These are phyloP conservation scores for Eucalyptus tenuipes DNA, from an alignment of 345 rosid genomes.

Conservation along the genomic window DNA sequence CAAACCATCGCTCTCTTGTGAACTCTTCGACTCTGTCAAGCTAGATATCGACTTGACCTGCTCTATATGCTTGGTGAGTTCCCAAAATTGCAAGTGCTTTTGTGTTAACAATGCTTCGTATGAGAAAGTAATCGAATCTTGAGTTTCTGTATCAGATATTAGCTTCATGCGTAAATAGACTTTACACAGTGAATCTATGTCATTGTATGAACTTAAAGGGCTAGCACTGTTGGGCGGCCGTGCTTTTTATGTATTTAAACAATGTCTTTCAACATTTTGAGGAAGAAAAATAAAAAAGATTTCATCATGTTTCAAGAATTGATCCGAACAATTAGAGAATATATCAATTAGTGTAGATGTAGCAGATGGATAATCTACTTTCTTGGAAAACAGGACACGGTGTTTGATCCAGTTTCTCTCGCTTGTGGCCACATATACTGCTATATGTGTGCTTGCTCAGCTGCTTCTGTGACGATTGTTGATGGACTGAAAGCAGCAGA, in stretches of 20 bases:
- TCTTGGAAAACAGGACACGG: slow-evolving; percentile 52
- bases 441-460: slow-evolving; percentile 88
- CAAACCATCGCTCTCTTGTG: slow-evolving; percentile 69
- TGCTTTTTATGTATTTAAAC: neutral
- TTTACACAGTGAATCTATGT: neutral
- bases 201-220: neutral
- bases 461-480: slow-evolving; percentile 75
- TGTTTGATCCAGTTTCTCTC: slow-evolving; percentile 83
- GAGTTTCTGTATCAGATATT: neutral
- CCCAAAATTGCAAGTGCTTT: neutral
- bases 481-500: slow-evolving; percentile 67
- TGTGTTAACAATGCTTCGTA: neutral
- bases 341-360: neutral
- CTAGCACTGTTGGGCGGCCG: neutral
- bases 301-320: neutral
- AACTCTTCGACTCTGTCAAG: slow-evolving; percentile 71
- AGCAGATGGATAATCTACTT: neutral
- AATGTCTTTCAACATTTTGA: neutral
- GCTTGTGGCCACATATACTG: slow-evolving; percentile 93
- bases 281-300: neutral
- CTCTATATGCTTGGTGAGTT: slow-evolving; percentile 90
- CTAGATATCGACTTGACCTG: slow-evolving; percentile 81
- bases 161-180: neutral
- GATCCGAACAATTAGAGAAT: neutral
- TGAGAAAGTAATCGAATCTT: neutral